Percentiles rank a stretch among this genome's conserved stretches.
These are phyloP conservation scores for Sordaria brevicollis DNA, from an alignment of 495 filamentous ascomycete genomes.

Conservation along the genomic window DNA sequence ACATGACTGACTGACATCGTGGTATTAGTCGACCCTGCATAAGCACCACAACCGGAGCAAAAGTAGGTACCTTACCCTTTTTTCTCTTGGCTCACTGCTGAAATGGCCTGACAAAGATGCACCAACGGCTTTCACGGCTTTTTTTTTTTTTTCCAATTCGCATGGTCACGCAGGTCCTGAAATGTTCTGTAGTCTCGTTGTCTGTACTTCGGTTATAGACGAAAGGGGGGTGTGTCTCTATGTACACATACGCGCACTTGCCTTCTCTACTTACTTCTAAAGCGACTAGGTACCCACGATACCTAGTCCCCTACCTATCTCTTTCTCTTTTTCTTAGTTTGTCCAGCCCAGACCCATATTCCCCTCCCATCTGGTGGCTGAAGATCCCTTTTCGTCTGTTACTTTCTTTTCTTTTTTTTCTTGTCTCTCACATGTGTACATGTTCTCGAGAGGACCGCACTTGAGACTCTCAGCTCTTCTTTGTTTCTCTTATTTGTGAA, in stretches of 20 bases:
- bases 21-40: background rate
- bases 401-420: background rate
- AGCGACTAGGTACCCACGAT: background rate
- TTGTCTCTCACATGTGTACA: background rate
- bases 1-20: too few relatives aligned
- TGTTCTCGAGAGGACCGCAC: background rate
- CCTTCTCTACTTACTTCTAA: background rate
- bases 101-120: background rate
- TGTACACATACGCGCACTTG: too few relatives aligned
- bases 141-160: background rate
- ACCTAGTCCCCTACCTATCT: background rate
- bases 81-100: background rate
- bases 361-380: background rate
- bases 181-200: background rate
- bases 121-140: background rate
- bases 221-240: background rate
- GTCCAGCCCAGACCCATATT: background rate
- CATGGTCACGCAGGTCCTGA: background rate
- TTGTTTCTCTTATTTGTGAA: background rate
- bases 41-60: background rate
- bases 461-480: background rate
- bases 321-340: background rate
- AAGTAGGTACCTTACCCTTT: background rate
- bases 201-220: background rate
- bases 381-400: background rate